These are phyloP conservation scores for Populus ilicifolia DNA, from an alignment of 345 rosid species.

Conservation along the genomic window DNA sequence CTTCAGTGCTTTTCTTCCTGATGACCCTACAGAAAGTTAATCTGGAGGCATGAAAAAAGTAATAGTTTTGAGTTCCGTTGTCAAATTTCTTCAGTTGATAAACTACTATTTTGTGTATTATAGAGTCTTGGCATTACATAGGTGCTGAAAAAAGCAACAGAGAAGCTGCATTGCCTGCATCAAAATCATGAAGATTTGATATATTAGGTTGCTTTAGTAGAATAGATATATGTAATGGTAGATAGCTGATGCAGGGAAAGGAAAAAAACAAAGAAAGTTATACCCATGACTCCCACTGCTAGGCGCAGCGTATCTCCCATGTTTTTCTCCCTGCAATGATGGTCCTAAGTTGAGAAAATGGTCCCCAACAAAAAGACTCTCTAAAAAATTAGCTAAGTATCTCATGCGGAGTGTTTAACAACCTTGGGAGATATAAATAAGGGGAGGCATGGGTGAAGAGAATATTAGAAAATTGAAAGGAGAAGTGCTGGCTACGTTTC, in stretches of 20 bases:
- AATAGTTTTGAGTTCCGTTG: neutral
- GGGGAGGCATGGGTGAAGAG: conserved; percentile 6
- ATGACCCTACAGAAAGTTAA: conserved; percentile 65
- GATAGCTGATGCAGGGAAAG: neutral
- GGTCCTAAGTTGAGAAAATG: conserved; percentile 8
- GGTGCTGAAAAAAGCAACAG: conserved; percentile 70
- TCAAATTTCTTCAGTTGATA: neutral
- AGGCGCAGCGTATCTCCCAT: conserved; percentile 61
- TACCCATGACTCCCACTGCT: conserved; percentile 67
- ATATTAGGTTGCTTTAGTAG: neutral
- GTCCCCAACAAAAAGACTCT: conserved; percentile 10
- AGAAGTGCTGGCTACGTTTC: conserved; percentile 27
- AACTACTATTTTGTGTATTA: too few relatives aligned
- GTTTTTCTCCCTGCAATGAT: conserved; percentile 13
- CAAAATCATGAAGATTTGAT: conserved; percentile 7
- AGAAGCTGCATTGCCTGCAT: conserved; percentile 81
- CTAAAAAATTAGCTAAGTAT: neutral
- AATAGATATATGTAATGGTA: neutral
- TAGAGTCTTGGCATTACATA: conserved; percentile 37
- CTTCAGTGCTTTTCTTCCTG: conserved; percentile 67
- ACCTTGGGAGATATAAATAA: conserved; percentile 34
- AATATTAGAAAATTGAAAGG: conserved; percentile 20
- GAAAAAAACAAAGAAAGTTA: neutral
- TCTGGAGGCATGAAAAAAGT: conserved; percentile 33
- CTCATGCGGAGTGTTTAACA: conserved; percentile 12